Evolutionary conservation across 2,329 filamentous ascomycete genomes (phyloP).

Genomic region (Neopestalotiopsis sp.): DNA sequence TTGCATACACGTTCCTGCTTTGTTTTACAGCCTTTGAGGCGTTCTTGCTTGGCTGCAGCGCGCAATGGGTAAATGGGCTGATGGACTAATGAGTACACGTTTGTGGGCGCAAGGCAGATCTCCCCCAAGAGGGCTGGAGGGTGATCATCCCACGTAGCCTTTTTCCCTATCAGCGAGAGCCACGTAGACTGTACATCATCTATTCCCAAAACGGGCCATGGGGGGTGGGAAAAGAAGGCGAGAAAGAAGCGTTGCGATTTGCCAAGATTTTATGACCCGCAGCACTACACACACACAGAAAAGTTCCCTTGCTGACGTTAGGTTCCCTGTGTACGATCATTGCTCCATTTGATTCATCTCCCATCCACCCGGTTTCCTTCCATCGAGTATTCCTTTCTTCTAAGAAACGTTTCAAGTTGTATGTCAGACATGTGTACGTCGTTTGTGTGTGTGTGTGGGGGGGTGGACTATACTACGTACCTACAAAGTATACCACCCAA

Average conservation of each 20-base stretch:
- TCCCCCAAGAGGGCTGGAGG: neutral
- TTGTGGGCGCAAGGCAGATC: neutral
- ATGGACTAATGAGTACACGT: neutral
- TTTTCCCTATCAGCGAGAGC: slow-evolving; percentile 30
- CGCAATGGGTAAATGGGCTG: too few species aligned
- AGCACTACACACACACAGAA: neutral
- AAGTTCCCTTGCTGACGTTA: neutral
- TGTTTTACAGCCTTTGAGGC: neutral
- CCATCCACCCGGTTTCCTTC: neutral
- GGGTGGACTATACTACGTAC: too few species aligned
- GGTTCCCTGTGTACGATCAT: too few species aligned
- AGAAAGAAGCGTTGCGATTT: neutral
- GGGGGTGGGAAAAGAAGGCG: neutral
- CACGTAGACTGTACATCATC: slow-evolving; percentile 21
- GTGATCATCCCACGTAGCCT: slow-evolving; percentile 1
- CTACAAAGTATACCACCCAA: too few species aligned
- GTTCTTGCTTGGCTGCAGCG: too few species aligned
- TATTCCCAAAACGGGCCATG: neutral
- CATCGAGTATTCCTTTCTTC: neutral
- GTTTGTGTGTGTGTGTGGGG: too few species aligned
- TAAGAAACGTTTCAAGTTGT: too few species aligned
- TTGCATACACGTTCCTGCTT: slow-evolving; percentile 7
- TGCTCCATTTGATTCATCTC: too few species aligned
- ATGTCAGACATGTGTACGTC: too few species aligned
- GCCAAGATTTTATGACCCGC: neutral